Base-by-base conservation (phyloP, 371 early-diverging fungal genomes). In the Circinella umbellata region DNA sequence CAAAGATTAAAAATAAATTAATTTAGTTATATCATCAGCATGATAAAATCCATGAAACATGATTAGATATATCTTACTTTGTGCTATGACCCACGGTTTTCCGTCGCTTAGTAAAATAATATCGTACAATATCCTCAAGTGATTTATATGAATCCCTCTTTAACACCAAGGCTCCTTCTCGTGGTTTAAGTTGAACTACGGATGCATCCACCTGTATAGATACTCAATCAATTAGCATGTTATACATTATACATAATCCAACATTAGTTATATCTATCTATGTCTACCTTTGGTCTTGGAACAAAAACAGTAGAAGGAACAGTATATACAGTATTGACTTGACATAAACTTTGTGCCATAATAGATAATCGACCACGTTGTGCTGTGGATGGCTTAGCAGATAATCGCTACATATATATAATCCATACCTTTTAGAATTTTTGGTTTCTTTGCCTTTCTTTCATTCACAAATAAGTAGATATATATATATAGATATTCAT, bases 301-400 rank as follows among this genome's bases (percentile, higher is more conserved):
- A 93, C 90, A 79, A 93, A 93, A 17, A 87, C 82, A 3, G 86
- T 76, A 0, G 88, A 74, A 4, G 92, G 88, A 11, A 94, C 84
- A 15, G 80, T 72, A 72, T 92, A 93, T 0, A 88, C 86, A 64
- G 83, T 79, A 62, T 85, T 85, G 11, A 88, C 89, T 63, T 91
- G 73, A 71, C 92, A 93, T 20, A 93, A 34, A 38, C 89, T 84
- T 74, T 94, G 94, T 4, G 92, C 81, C 82, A 94, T 86, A 8
- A 94, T 86, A 1, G 94, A 90, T 2, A 94, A 70, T 53, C 95
- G 79, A 38, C 94, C 89, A 2, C 95, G 81, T 37, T 85, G 75
- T 3, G 85, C 73, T 35, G 86, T 85, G 4, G 79, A 80, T 8
- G 85, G 77, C 3, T 70, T 69, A 1, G 94, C 93, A 2, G 73